Evolutionary conservation across 176 grass and related monocot genomes (phyloP), one percentile per base, ranked within the genome.

Genomic region (Musa acuminata): DNA sequence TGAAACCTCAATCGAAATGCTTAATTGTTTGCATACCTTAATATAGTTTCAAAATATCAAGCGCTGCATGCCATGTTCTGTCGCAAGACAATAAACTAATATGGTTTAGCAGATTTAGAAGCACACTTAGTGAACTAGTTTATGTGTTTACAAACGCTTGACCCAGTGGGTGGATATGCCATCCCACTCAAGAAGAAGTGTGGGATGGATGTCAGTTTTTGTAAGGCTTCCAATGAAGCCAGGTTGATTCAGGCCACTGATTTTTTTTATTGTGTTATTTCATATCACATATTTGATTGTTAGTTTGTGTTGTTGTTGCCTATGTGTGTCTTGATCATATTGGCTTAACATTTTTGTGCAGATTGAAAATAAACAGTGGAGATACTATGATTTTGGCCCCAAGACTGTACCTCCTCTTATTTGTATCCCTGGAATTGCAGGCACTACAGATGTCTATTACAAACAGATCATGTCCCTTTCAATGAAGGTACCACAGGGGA

Each of bases 381-480:
- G 94, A 51, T 93, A 98, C 75, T 98, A 98, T 67, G 94, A 98
- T 78, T 98, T 98, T 85, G 94, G 94, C 13, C 94, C 94, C 24
- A 98, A 98, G 85, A 43, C 73, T 74, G 90, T 93, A 66, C 90
- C 77, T 2, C 86, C 94, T n/a, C 82, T 98, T 62, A 79, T 98
- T 62, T 98, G 94, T 80, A 98, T 98, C 71, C 94, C 94, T 23
- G 94, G 94, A 78, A 93, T 93, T 83, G 87, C 94, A 70, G 90
- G 90, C 60, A 98, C 94, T 21, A 88, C 94, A 80, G 94, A 98
- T 87, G 94, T 98, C 24, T 98, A 98, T 78, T 98, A 98, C 79
- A 98, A 98, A 59, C 94, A 98, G 82, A 93, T 98, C 53, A 98
- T 98, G 94, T 80, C 90, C 60, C 88, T 98, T 8, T 90, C 83